Percentiles rank a stretch among this genome's conserved stretches.
These are phyloP conservation scores for Ophiobolus disseminans DNA, from an alignment of 2,329 filamentous ascomycete genomes.

Conservation along the genomic window DNA sequence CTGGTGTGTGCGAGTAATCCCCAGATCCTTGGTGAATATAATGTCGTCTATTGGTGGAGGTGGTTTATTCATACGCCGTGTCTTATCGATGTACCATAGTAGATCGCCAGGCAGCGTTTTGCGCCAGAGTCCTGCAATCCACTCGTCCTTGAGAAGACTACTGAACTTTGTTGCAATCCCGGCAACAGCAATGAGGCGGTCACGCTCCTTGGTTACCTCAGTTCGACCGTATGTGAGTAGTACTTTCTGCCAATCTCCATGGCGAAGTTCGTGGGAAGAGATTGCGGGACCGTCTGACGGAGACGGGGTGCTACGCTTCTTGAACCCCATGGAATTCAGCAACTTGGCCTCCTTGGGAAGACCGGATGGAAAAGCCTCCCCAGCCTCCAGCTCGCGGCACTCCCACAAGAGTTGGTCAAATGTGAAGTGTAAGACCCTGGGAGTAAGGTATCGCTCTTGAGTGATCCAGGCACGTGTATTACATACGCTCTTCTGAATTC, in stretches of 20 bases:
- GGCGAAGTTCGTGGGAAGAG: neutral
- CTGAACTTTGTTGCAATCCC: neutral
- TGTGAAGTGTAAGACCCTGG: conserved; percentile 23
- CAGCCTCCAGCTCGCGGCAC: conserved; percentile 14
- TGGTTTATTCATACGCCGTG: neutral
- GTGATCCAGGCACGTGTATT: conserved; percentile 8
- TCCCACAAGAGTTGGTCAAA: conserved; percentile 29
- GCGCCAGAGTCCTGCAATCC: neutral
- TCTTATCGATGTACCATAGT: neutral
- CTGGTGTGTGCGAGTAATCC: neutral
- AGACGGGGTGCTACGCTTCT: neutral
- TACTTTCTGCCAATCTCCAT: neutral
- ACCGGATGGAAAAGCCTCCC: conserved; percentile 10
- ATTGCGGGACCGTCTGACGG: neutral
- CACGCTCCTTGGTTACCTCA: neutral
- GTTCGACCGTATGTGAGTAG: neutral
- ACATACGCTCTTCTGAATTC: conserved; percentile 1
- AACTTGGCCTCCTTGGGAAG: neutral
- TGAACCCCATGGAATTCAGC: neutral
- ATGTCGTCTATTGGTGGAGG: neutral
- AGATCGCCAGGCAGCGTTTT: neutral
- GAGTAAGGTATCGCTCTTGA: conserved; percentile 23
- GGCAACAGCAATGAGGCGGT: neutral
- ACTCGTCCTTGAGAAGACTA: neutral
- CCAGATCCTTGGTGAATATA: neutral